Percentiles rank a stretch among this genome's conserved stretches.
Conservation (phyloP, 495 filamentous ascomycete species). For the Trichoderma asperelloides region DNA sequence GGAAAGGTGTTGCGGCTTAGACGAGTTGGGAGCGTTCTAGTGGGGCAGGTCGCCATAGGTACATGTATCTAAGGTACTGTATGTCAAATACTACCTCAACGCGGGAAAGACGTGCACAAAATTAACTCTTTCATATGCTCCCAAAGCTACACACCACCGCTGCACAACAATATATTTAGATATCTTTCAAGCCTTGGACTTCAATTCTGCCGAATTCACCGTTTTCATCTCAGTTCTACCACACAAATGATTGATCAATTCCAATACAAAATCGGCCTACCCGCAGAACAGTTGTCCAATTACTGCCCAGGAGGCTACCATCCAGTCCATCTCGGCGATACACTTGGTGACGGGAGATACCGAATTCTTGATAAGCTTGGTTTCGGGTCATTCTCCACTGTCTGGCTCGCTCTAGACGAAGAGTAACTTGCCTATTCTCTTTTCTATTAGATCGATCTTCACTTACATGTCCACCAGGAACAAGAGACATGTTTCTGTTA, state of each 20-base stretch:
- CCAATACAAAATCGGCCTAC: neutral
- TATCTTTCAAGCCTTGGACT: too few relatives aligned
- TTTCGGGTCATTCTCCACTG: neutral
- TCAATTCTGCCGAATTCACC: too few relatives aligned
- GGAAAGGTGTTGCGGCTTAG: too few relatives aligned
- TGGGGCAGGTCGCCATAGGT: too few relatives aligned
- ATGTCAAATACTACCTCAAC: too few relatives aligned
- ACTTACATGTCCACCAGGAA: neutral
- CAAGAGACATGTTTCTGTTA: neutral
- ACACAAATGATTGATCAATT: neutral
- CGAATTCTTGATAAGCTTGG: neutral
- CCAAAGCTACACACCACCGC: too few relatives aligned
- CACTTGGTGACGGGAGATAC: neutral
- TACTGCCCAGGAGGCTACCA: neutral
- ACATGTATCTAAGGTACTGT: too few relatives aligned
- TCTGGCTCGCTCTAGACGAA: neutral
- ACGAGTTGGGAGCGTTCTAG: too few relatives aligned
- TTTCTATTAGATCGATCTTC: neutral
- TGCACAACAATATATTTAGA: too few relatives aligned
- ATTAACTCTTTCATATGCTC: too few relatives aligned
- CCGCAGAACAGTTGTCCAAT: neutral
- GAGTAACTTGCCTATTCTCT: neutral
- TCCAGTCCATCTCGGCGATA: neutral
- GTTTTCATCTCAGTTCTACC: neutral
- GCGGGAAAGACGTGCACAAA: too few relatives aligned